Evolutionary conservation across 140 eudicot genomes (phyloP).

Genomic region (Cichorium intybus): DNA sequence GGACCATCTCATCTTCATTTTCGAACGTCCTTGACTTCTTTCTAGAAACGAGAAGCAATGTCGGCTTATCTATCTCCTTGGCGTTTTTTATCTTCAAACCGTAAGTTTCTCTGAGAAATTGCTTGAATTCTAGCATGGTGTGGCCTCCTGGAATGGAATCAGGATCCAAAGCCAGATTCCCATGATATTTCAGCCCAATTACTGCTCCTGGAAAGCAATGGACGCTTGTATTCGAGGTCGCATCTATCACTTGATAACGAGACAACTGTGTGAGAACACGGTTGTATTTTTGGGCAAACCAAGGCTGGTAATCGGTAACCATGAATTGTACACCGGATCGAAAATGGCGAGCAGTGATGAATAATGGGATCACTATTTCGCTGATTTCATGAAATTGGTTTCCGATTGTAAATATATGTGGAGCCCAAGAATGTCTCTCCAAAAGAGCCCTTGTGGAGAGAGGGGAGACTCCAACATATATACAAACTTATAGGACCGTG

Average conservation of each 20-base stretch:
- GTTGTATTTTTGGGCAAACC: constrained; percentile 31
- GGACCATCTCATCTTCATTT: constrained; percentile 46
- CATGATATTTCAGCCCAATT: constrained; percentile 47
- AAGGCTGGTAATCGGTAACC: constrained; percentile 40
- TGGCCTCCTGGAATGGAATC: constrained; percentile 37
- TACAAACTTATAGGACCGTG: too few relatives aligned
- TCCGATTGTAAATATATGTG: too few relatives aligned
- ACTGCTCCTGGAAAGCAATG: constrained; percentile 61
- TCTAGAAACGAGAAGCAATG: constrained; percentile 47
- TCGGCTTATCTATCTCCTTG: constrained; percentile 28
- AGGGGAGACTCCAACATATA: too few relatives aligned
- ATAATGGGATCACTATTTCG: constrained; percentile 57
- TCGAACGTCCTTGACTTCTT: constrained; percentile 34
- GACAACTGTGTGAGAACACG: constrained; percentile 35
- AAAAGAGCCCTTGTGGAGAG: too few relatives aligned
- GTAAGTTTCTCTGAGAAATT: constrained; percentile 42
- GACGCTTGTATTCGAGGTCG: constrained; percentile 16
- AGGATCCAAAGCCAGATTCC: constrained; percentile 31
- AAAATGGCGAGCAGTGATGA: constrained; percentile 47
- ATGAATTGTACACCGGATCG: constrained; percentile 30
- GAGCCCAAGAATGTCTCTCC: too few relatives aligned
- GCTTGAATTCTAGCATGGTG: constrained; percentile 38
- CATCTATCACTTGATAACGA: constrained; percentile 22
- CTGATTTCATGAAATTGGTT: constrained; percentile 53
- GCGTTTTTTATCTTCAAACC: constrained; percentile 19